These are phyloP conservation scores for Didymella pinodella DNA, from an alignment of 2,329 filamentous ascomycete species.

Conservation along the genomic window DNA sequence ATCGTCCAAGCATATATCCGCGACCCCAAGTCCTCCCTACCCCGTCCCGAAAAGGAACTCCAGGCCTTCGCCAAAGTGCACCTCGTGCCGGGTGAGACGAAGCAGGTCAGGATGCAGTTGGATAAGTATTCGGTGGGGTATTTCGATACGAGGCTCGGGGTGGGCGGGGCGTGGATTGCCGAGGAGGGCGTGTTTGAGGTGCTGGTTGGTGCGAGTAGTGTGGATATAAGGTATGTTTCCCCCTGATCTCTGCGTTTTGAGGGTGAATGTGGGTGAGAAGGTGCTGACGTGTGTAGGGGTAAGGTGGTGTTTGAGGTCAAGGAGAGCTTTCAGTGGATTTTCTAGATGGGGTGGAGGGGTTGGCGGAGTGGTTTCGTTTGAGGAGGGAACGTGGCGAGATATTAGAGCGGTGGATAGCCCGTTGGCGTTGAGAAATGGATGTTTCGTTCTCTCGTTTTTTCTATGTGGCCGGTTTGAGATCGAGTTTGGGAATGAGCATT, in stretches of 20 bases:
- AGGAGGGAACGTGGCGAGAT: neutral
- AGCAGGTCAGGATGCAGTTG: slow-evolving; percentile 41
- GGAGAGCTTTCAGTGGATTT: slow-evolving; percentile 72
- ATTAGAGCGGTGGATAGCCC: neutral
- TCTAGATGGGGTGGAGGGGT: slow-evolving; percentile 48
- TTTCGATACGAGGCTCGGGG: slow-evolving; percentile 65
- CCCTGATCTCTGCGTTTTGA: too few relatives aligned
- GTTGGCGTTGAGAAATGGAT: slow-evolving; percentile 14
- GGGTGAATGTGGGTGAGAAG: neutral
- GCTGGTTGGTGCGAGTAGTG: slow-evolving; percentile 67
- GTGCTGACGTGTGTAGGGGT: slow-evolving; percentile 50
- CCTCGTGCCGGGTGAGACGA: slow-evolving; percentile 49
- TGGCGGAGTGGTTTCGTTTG: neutral
- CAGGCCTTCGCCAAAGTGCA: slow-evolving; percentile 66
- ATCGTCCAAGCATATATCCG: slow-evolving; percentile 73
- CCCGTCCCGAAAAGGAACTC: slow-evolving; percentile 73
- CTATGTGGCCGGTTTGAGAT: neutral
- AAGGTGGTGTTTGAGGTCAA: slow-evolving; percentile 65
- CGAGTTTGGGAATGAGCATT: neutral
- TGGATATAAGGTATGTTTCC: slow-evolving; percentile 67
- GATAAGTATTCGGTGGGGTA: slow-evolving; percentile 64
- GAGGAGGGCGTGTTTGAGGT: slow-evolving; percentile 70
- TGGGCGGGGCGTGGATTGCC: slow-evolving; percentile 65
- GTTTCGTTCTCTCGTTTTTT: neutral
- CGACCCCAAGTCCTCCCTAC: slow-evolving; percentile 69